Evolutionary conservation across 2,329 filamentous ascomycete genomes (phyloP).

Genomic region (Fusarium agapanthi): DNA sequence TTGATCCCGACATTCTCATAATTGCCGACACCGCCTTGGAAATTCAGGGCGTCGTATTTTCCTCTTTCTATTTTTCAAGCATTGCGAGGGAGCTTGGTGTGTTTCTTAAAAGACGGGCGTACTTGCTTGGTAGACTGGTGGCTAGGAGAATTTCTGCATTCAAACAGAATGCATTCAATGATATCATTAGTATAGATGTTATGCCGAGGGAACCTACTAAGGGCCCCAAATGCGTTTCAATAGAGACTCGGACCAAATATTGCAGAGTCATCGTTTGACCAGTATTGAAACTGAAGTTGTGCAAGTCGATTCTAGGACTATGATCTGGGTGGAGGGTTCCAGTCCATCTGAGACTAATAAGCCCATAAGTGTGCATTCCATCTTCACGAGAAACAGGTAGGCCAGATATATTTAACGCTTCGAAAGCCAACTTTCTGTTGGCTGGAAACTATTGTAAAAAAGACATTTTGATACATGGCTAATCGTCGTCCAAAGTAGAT

Average conservation of each 20-base stretch:
- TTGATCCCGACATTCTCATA: conserved; percentile 15
- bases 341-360: not conserved
- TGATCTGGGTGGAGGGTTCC: not conserved
- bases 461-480: conserved; percentile 43
- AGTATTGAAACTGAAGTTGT: not conserved
- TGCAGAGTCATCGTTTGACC: not conserved
- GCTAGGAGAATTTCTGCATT: conserved; percentile 16
- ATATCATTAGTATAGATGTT: conserved; percentile 26
- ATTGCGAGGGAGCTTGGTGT: conserved; percentile 43
- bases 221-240: conserved; percentile 2
- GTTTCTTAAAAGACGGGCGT: conserved; percentile 34
- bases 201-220: not conserved
- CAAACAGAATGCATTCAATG: conserved; percentile 6
- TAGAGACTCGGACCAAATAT: not conserved
- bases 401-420: conserved; percentile 14
- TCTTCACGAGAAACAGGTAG: not conserved
- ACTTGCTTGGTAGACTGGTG: conserved; percentile 34
- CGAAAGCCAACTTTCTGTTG: conserved; percentile 35
- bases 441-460: conserved; percentile 35
- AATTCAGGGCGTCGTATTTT: conserved; percentile 1
- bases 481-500: conserved; percentile 40
- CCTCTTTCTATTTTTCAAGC: conserved; percentile 29
- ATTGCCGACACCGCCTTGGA: conserved; percentile 9
- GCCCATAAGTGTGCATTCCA: not conserved
- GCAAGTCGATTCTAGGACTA: not conserved